Evolutionary conservation across 305 asterid genomes (phyloP), one percentile per base, ranked within the genome.

Genomic region (Fraxinus sp.): DNA sequence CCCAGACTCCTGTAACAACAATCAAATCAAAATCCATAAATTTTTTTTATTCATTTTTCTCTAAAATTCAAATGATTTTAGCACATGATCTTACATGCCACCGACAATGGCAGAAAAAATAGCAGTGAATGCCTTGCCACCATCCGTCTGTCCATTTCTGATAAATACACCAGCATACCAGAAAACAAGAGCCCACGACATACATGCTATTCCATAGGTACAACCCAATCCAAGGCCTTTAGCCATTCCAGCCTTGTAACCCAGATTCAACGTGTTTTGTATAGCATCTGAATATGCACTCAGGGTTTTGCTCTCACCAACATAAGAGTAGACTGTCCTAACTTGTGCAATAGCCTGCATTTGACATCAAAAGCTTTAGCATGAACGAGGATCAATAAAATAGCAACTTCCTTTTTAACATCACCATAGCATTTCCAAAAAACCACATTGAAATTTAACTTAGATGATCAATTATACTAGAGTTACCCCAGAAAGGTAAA

Each of bases 91-190:
- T 90, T 93, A 97, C 99, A 97, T 93, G 90, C 98, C 98, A 85
- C 99, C 98, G 55, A 95, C 97, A 68, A 97, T 95, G 85, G 98
- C 98, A 0, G 98, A 93, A 87, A 97, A 95, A 85, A 97, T 94
- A 77, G 98, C 98, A 0, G 99, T 95, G 86, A 97, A 97, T 13
- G 99, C 98, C 84, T 95, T 93, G 85, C 99, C 98, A 4, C 99
- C 99, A 82, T 95, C 98, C 0, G 95, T 87, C 85, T 92, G 96
- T 26, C 98, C 98, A 24, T 92, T 93, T 87, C 98, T 85, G 84
- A 97, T 91, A 80, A 97, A 97, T 82, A 97, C 99, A 16, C 99
- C 99, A 8, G 98, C 99, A 35, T 97, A 97, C 99, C 99, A 95
- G 88, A 97, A 93, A 76, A 95, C 99, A 37, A 97, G 94, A 43